These are phyloP conservation scores for Berberis thunbergii DNA, from an alignment of 164 flowering plant genomes.

Conservation along the genomic window DNA sequence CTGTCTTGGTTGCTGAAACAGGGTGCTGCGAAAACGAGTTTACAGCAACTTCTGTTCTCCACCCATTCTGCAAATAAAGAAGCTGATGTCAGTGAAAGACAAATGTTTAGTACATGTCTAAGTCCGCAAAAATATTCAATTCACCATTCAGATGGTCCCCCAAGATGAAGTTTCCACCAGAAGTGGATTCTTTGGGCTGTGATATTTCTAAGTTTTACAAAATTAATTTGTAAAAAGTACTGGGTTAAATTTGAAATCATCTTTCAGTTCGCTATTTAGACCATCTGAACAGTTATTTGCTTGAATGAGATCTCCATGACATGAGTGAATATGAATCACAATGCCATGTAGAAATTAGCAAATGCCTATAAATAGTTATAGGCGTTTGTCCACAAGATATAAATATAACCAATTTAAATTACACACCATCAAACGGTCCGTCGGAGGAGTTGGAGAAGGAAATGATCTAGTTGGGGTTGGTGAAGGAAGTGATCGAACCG, in stretches of 20 bases:
- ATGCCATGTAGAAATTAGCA: background rate
- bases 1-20: constrained; percentile 1
- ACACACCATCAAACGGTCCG: constrained; percentile 76
- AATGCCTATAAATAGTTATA: background rate
- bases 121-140: too few species aligned
- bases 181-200: too few species aligned
- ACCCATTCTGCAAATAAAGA: constrained; percentile 43
- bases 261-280: too few species aligned
- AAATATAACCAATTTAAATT: background rate
- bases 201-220: too few species aligned
- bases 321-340: background rate
- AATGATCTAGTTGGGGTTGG: constrained; percentile 35
- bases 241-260: too few species aligned
- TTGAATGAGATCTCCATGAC: too few species aligned
- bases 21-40: constrained; percentile 17
- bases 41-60: constrained; percentile 31
- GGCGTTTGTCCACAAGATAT: background rate
- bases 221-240: too few species aligned
- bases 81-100: background rate
- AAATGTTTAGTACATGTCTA: background rate
- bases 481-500: constrained; percentile 11
- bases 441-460: constrained; percentile 86
- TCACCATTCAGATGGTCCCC: too few species aligned
- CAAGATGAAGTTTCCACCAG: too few species aligned
- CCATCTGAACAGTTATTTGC: too few species aligned